A percentile compares a stretch with the other conserved stretches of the same genome.
Conservation (phyloP, 1,284 basidiomycete genomes). For the Tranzscheliella williamsii region DNA sequence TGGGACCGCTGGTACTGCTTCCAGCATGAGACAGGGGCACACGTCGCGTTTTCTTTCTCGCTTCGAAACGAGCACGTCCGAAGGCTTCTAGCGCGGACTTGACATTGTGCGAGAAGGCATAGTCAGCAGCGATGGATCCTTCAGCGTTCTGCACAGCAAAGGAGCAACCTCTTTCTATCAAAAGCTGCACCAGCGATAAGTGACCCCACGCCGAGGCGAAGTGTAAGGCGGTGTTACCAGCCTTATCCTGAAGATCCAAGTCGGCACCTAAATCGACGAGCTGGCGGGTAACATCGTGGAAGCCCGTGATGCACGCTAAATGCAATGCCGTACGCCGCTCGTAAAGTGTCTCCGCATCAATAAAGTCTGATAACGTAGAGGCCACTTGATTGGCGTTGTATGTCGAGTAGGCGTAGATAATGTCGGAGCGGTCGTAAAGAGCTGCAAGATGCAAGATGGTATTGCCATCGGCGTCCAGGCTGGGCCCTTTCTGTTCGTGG, state of each 20-base stretch:
- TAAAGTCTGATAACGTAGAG: constrained; percentile 11
- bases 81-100: constrained; percentile 44
- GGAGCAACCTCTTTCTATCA: constrained; percentile 85
- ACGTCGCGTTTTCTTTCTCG: constrained; percentile 17
- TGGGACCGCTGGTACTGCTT: background rate
- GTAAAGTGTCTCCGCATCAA: constrained; percentile 20
- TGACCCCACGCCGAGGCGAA: constrained; percentile 63
- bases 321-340: constrained; percentile 81
- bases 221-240: constrained; percentile 89
- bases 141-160: constrained; percentile 81
- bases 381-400: constrained; percentile 19
- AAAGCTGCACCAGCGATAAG: constrained; percentile 74
- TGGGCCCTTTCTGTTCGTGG: constrained; percentile 36
- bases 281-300: constrained; percentile 85
- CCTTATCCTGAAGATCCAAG: constrained; percentile 80
- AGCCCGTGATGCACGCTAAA: constrained; percentile 81
- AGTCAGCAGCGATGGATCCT: constrained; percentile 87
- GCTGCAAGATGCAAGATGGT: constrained; percentile 43
- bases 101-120: constrained; percentile 69
- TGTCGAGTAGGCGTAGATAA: constrained; percentile 34
- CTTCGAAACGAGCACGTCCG: constrained; percentile 34
- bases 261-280: constrained; percentile 85
- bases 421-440: constrained; percentile 39
- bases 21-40: constrained; percentile 5
- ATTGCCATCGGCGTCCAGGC: constrained; percentile 27